Evolutionary conservation across 2,329 filamentous ascomycete species (phyloP), one percentile per base, ranked within the genome.

Genomic region (Rachicladosporium sp.): DNA sequence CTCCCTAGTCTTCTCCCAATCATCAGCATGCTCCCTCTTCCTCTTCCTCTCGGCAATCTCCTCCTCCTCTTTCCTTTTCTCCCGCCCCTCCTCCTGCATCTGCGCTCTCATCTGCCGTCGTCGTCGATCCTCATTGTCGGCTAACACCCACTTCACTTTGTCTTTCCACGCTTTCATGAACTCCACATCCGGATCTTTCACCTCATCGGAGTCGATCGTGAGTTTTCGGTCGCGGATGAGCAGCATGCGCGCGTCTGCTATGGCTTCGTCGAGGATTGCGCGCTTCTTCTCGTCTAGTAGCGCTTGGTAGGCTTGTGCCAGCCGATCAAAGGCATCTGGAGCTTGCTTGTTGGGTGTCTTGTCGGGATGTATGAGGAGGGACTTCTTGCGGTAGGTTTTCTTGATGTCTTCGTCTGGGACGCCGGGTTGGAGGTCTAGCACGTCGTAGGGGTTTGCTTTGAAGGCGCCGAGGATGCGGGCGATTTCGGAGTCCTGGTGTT

Each of bases 311-410:
- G 91, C 91, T 64, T 96, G 95, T 57, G 94, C 94, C 21, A 98
- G 74, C 7, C 89, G 80, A 64, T 98, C 91, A 58, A 98, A 98
- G 49, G 91, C 91, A 54, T 96, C 91, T 3, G 91, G 89, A 0
- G 91, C 91, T 36, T 71, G 75, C 0, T 86, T 81, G 58, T 98
- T 96, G 56, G 79, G 79, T 41, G 91, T 95, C 64, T 98, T 98
- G 69, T 98, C 91, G 5, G 91, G 91, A 68, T 98, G 91, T 68
- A 98, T 96, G 36, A 98, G 78, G 42, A 98, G 80, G n/a, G 91
- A 98, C 64, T 95, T 96, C 55, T 86, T 88, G 69, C 91, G 88
- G 67, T 96, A 98, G 50, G 76, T 76, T 51, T 80, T 70, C 66
- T 95, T 96, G 70, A 98, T 96, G 66, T 96, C 91, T 43, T 85